Evolutionary conservation across 2,329 filamentous ascomycete genomes (phyloP).

Genomic region (Phaeosphaeria sp.): DNA sequence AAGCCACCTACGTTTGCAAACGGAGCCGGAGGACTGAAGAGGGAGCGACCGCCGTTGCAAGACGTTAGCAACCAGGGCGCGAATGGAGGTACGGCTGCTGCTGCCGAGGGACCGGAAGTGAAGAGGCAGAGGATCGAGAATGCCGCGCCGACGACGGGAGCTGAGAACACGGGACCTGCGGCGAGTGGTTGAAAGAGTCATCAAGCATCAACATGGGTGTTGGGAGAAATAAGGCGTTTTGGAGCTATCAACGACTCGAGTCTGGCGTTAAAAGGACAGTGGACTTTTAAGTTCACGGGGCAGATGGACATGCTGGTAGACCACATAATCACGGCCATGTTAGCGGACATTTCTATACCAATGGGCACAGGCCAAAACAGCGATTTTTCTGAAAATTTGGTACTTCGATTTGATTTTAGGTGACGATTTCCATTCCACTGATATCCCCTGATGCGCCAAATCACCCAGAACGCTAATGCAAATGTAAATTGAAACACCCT

Average conservation of each 20-base stretch:
- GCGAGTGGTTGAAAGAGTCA: background rate
- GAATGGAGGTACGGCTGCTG: conserved; percentile 26
- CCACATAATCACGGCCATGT: background rate
- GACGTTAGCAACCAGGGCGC: conserved; percentile 56
- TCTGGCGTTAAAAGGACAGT: background rate
- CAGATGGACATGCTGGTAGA: background rate
- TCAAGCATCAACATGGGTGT: background rate
- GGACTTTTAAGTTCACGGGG: background rate
- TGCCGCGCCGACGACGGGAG: conserved; percentile 7
- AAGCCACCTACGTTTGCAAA: conserved; percentile 50
- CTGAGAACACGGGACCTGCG: conserved; percentile 27
- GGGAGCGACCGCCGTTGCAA: conserved; percentile 47
- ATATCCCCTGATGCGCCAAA: conserved; percentile 7
- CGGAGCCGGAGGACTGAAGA: conserved; percentile 28
- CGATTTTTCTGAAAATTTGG: background rate
- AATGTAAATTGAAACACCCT: background rate
- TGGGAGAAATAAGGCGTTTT: background rate
- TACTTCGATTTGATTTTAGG: background rate
- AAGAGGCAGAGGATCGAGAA: conserved; percentile 51
- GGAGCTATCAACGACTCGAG: background rate
- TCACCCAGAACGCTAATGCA: conserved; percentile 6
- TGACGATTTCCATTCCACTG: background rate
- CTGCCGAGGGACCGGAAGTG: conserved; percentile 41
- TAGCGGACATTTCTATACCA: background rate
- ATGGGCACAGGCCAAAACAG: background rate